These are phyloP conservation scores for Penicillium palitans DNA, from an alignment of 2,329 filamentous ascomycete species.

Conservation along the genomic window DNA sequence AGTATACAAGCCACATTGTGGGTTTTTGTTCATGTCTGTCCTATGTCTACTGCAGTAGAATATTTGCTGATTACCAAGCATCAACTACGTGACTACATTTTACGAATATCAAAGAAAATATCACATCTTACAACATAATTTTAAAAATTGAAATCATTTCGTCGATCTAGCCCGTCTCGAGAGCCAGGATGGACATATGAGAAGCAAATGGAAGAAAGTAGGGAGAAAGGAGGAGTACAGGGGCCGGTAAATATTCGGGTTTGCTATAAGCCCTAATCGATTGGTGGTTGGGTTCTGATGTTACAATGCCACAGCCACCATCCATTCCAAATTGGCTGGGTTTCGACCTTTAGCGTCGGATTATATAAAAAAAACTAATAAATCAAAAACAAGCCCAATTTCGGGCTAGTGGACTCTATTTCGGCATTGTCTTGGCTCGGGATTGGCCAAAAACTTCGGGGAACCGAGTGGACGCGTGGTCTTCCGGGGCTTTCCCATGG, in stretches of 20 bases:
- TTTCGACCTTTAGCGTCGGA: background rate
- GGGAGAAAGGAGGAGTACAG: background rate
- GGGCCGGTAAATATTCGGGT: background rate
- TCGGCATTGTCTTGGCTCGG: slow-evolving; percentile 2
- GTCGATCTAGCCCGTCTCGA: no score
- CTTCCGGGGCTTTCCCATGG: no score
- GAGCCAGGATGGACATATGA: no score
- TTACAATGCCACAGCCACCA: background rate
- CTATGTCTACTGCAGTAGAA: background rate
- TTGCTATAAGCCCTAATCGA: background rate
- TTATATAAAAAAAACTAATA: background rate
- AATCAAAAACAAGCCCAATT: background rate
- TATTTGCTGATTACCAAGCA: background rate
- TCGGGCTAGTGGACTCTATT: background rate
- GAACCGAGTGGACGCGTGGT: slow-evolving; percentile 6
- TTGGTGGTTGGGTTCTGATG: background rate
- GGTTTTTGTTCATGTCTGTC: background rate
- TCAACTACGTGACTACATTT: background rate
- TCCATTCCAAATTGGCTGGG: background rate
- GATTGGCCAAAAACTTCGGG: slow-evolving; percentile 12
- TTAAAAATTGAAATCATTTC: no score
- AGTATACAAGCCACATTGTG: background rate
- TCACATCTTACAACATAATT: no score
- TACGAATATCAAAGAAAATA: no score
- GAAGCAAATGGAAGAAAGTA: no score